Conservation (phyloP, 306 rosid species). For the Notholithocarpus densiflorus region DNA sequence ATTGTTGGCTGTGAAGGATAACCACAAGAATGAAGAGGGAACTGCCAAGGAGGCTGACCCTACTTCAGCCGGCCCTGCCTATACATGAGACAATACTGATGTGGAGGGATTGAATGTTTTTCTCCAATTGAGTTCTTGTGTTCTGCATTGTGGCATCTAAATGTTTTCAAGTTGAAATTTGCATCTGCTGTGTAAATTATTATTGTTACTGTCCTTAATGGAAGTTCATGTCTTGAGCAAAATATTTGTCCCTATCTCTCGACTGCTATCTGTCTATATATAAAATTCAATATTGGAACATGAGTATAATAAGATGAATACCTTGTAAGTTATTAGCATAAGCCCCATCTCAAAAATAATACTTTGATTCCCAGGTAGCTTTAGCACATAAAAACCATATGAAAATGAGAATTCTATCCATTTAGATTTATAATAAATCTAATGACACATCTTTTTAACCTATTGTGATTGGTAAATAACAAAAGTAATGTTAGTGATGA, state of each 20-base stretch:
- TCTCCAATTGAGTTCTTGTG: not conserved
- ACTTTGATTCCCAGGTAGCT: no score
- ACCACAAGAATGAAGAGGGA: constrained; percentile 23
- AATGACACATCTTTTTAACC: no score
- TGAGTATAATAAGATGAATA: no score
- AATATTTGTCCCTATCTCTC: not conserved
- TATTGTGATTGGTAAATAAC: no score
- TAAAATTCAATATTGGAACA: no score
- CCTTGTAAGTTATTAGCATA: no score
- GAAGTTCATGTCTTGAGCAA: not conserved
- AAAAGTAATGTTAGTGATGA: no score
- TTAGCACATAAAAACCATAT: no score
- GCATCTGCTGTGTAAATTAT: constrained; percentile 1
- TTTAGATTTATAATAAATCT: no score
- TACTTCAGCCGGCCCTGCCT: constrained; percentile 13
- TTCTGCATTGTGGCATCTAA: not conserved
- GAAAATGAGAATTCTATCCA: no score
- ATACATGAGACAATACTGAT: constrained; percentile 1
- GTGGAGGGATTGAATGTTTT: constrained; percentile 1
- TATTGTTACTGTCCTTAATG: not conserved
- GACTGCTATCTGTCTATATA: no score
- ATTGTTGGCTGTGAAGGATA: constrained; percentile 68
- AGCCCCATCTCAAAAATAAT: no score
- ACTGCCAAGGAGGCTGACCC: constrained; percentile 30
- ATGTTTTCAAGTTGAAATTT: not conserved